Evolutionary conservation across 1,139 yeast genomes (phyloP).

Genomic region (Taphrina deformans): DNA sequence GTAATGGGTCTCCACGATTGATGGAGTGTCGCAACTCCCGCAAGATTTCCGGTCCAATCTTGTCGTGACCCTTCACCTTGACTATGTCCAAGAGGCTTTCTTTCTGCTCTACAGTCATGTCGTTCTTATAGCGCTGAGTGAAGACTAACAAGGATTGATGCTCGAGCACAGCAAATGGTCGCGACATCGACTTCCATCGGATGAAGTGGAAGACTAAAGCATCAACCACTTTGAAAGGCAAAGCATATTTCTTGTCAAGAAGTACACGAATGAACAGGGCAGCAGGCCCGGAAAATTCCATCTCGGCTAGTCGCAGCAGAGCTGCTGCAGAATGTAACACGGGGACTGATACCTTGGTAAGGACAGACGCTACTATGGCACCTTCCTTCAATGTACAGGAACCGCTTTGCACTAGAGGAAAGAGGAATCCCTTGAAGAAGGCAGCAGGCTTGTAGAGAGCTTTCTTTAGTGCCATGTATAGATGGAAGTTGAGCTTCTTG

Average conservation of each 20-base stretch:
- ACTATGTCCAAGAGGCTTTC: conserved; percentile 88
- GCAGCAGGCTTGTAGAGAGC: conserved; percentile 96
- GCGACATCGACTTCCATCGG: conserved; percentile 62
- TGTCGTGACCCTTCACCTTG: conserved; percentile 83
- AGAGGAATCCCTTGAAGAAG: conserved; percentile 90
- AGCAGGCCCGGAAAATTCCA: conserved; percentile 71
- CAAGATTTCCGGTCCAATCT: conserved; percentile 90
- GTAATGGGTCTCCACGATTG: conserved; percentile 47
- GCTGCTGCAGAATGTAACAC: conserved; percentile 97
- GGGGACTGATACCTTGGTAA: conserved; percentile 87
- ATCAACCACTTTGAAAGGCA: conserved; percentile 94
- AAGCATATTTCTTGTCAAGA: conserved; percentile 90
- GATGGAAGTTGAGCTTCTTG: conserved; percentile 70
- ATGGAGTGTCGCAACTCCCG: conserved; percentile 86
- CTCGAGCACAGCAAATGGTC: conserved; percentile 83
- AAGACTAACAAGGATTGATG: conserved; percentile 91
- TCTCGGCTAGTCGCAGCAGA: conserved; percentile 72
- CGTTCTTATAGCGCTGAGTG: conserved; percentile 94
- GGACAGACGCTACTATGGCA: conserved; percentile 87
- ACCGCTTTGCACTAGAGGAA: conserved; percentile 70
- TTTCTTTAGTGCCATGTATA: conserved; percentile 87
- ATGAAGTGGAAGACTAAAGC: conserved; percentile 93
- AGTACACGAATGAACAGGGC: conserved; percentile 86
- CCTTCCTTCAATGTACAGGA: conserved; percentile 87
- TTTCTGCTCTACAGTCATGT: conserved; percentile 94